phyloP scores from a whole-genome alignment of 2,329 filamentous ascomycete genomes.

The Emergomyces africanus region DNA sequence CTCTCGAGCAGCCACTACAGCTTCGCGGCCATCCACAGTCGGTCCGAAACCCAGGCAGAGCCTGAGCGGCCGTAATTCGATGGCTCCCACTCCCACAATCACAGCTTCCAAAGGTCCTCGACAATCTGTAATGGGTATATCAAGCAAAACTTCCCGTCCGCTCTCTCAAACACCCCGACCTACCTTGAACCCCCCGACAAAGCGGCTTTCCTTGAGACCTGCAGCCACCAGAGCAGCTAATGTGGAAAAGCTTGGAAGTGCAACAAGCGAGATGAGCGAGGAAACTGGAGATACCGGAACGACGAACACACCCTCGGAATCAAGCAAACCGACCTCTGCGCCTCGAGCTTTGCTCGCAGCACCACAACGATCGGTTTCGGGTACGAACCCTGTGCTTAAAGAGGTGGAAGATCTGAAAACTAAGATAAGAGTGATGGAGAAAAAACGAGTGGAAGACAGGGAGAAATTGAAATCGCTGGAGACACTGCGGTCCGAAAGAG shows the following conservation, averaged over 20 bases:
- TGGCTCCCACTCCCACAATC: conserved; percentile 47
- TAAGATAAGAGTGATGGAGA: conserved; percentile 75
- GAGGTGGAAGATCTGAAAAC: conserved; percentile 81
- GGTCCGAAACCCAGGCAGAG: conserved; percentile 43
- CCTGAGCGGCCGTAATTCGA: conserved; percentile 47
- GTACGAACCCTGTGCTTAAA: conserved; percentile 41
- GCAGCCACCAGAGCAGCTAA: conserved; percentile 14
- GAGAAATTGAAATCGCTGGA: conserved; percentile 73
- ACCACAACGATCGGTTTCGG: conserved; percentile 32
- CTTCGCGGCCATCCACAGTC: conserved; percentile 28
- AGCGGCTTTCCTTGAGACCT: conserved; percentile 24
- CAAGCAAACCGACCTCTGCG: conserved; percentile 14
- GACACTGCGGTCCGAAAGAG: conserved; percentile 49
- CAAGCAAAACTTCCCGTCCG: conserved; percentile 23
- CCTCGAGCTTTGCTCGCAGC: conserved; percentile 18
- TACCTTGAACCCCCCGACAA: conserved; percentile 15
- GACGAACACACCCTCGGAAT: conserved; percentile 7
- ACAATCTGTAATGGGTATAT: conserved; percentile 25
- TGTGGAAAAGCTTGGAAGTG: conserved; percentile 17
- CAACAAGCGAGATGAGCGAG: conserved; percentile 18
- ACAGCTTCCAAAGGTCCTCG: conserved; percentile 24
- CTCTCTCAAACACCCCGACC: conserved; percentile 16
- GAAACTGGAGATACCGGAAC: conserved; percentile 3
- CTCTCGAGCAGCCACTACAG: conserved; percentile 40
- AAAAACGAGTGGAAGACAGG: conserved; percentile 72